Evolutionary conservation across 768 basidiomycete genomes (phyloP).

Genomic region (Porphyrellus cyaneotinctus): DNA sequence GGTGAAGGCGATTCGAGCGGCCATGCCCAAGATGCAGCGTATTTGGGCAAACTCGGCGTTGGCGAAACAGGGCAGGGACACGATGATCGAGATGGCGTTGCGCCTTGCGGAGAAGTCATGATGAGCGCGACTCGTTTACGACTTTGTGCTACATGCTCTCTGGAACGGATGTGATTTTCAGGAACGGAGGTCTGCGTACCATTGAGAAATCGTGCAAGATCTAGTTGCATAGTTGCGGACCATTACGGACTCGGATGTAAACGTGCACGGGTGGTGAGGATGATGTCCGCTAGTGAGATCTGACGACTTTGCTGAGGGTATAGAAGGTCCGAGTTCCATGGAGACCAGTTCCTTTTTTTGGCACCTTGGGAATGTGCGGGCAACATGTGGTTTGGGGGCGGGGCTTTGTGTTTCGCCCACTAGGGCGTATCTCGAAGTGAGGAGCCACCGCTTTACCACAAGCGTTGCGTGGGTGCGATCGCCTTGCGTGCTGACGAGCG

Average conservation of each 20-base stretch:
- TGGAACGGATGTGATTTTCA: not conserved
- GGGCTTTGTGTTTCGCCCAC: too few species aligned
- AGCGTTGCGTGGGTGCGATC: not conserved
- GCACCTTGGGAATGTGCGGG: too few species aligned
- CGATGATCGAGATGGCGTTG: not conserved
- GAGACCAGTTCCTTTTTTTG: not conserved
- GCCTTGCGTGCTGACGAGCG: not conserved
- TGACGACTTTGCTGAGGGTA: not conserved
- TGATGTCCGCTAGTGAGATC: not conserved
- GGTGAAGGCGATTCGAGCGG: not conserved
- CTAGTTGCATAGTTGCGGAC: not conserved
- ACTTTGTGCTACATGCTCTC: too few species aligned
- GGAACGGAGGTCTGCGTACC: not conserved
- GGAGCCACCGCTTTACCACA: too few species aligned
- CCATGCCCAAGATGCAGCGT: constrained; percentile 1
- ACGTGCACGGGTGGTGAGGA: not conserved
- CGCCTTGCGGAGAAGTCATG: not conserved
- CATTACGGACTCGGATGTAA: not conserved
- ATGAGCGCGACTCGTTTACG: not conserved
- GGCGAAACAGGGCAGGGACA: constrained; percentile 1
- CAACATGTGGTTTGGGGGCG: too few species aligned
- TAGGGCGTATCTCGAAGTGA: too few species aligned
- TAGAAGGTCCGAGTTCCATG: not conserved
- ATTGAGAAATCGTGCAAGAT: not conserved
- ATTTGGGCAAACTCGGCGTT: not conserved